Conservation (phyloP, 116 monocot species). For the Posidonia oceanica region DNA sequence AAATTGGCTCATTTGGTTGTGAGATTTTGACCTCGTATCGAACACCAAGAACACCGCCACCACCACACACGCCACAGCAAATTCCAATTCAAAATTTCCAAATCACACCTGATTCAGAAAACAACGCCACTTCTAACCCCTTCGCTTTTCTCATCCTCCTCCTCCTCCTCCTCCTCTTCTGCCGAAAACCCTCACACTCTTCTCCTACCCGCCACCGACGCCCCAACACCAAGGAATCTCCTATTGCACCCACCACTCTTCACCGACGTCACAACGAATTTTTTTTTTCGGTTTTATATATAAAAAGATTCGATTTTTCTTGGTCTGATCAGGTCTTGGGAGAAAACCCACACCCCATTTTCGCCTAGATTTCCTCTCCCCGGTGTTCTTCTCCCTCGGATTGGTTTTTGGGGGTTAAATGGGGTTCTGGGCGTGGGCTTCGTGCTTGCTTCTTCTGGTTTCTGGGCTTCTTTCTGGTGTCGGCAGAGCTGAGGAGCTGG, state of each 20-base stretch:
- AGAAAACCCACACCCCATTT: neutral
- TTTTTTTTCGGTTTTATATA: neutral
- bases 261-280: slow-evolving; percentile 9
- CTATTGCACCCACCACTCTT: neutral
- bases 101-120: slow-evolving; percentile 5
- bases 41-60: neutral
- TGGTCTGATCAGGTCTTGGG: neutral
- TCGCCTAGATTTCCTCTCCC: neutral
- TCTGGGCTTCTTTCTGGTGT: slow-evolving; percentile 10
- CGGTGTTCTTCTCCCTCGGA: neutral
- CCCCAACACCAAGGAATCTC: neutral
- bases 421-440: slow-evolving; percentile 23
- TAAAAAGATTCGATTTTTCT: neutral
- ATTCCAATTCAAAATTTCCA: neutral
- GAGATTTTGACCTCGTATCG: slow-evolving; percentile 13
- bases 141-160: no score
- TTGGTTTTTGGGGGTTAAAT: slow-evolving; percentile 2
- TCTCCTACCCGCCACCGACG: neutral
- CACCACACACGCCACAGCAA: neutral
- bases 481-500: slow-evolving; percentile 19
- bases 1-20: neutral
- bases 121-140: slow-evolving; percentile 6
- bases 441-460: slow-evolving; percentile 10
- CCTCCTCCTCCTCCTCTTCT: no score
- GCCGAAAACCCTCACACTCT: neutral